Evolutionary conservation across 331 rosid species (phyloP), one percentile per base, ranked within the genome.

Genomic region (Quercus lobata): DNA sequence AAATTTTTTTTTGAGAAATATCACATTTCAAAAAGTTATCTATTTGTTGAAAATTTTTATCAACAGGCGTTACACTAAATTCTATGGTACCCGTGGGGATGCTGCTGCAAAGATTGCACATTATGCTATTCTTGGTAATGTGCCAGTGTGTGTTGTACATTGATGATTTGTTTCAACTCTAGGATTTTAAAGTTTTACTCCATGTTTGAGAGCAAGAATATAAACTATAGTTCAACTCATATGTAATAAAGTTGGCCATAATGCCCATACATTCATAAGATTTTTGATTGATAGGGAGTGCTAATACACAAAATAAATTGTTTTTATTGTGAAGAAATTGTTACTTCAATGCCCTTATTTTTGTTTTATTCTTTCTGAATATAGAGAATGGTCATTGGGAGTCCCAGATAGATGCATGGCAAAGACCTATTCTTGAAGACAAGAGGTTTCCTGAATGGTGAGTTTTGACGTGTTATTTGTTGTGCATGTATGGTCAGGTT

Each of bases 361-460:
- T 78, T 75, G 34, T 61, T 57, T 3, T 12, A 5, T 70, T 75
- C 30, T 80, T 75, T 81, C 75, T 83, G 84, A 62, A 77, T 53
- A 17, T 72, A 94, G 98, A 79, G 74, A 93, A 95, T 84, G 72
- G 65, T 52, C 84, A 83, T 46, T 95, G 98, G 98, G 98, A 95
- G 87, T 82, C 93, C 56, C 90, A 95, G 85, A 90, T 95, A 52
- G 97, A 91, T 80, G 94, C 89, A 71, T 95, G 97, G 97, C 98
- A 95, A 92, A 90, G 90, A 80, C 96, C 98, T 32, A 77, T 95
- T 84, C 91, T 95, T 62, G 93, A 95, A 76, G 98, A 95, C 89
- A 84, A 95, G 88, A 90, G 94, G 70, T 68, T 91, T 89, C 98
- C 98, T 66, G 95, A 95, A 83, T 95, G 98, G 98, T 92, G 89